Evolutionary conservation across 176 grass and related monocot species (phyloP).

Genomic region (Chrysopogon serrulatus): DNA sequence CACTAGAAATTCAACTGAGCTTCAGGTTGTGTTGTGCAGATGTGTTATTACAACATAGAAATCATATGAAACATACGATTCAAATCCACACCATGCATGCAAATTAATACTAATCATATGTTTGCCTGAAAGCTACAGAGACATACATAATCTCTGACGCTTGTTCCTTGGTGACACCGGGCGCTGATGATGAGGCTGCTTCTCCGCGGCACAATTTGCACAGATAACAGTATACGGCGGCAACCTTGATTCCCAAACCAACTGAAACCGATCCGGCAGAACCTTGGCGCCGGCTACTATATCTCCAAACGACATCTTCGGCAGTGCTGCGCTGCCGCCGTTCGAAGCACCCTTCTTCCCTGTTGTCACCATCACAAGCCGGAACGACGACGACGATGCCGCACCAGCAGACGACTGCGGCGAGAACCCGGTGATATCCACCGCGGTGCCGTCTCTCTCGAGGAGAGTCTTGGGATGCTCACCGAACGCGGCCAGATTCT

Average conservation of each 20-base stretch:
- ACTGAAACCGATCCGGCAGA: background rate
- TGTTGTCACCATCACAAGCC: no score
- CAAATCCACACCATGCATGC: background rate
- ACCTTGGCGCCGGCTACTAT: constrained; percentile 20
- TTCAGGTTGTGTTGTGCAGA: no score
- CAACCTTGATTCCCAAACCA: constrained; percentile 35
- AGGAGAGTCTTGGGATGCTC: constrained; percentile 12
- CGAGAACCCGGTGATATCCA: constrained; percentile 5
- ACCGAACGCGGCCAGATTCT: background rate
- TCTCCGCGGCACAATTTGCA: constrained; percentile 4
- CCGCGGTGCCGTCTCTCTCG: background rate
- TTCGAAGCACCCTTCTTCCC: no score
- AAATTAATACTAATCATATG: background rate
- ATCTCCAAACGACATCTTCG: constrained; percentile 25
- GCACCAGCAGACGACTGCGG: background rate
- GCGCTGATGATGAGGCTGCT: background rate
- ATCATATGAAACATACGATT: background rate
- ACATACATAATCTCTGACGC: background rate
- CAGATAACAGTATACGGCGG: constrained; percentile 20
- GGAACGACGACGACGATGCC: background rate
- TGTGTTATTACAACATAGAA: no score
- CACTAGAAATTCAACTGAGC: no score
- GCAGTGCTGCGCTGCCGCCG: no score
- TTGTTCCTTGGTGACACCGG: background rate
- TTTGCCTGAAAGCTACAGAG: background rate